Percentiles rank a stretch among this genome's conserved stretches.
Evolutionary conservation across 2,329 filamentous ascomycete genomes (phyloP).

Genomic region (Thermoascus crustaceus): DNA sequence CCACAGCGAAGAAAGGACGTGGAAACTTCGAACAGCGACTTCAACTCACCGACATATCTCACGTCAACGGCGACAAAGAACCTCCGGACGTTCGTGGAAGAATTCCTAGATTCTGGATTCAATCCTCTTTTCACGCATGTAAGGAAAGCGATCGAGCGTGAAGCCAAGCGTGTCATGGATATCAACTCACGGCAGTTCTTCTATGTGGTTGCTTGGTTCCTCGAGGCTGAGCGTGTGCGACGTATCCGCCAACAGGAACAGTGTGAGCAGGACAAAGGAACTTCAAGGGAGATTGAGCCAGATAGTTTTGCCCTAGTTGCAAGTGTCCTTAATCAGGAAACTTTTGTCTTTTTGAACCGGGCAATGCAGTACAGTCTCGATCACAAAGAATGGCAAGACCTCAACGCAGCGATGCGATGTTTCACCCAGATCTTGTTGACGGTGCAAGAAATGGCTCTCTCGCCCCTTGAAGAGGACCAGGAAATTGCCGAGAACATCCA

Average conservation of each 20-base stretch:
- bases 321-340: slow-evolving; percentile 86
- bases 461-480: slow-evolving; percentile 80
- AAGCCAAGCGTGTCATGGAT: slow-evolving; percentile 70
- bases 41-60: slow-evolving; percentile 64
- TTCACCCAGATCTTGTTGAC: slow-evolving; percentile 92
- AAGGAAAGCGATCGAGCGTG: slow-evolving; percentile 81
- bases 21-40: slow-evolving; percentile 56
- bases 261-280: slow-evolving; percentile 40
- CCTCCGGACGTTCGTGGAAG: slow-evolving; percentile 74
- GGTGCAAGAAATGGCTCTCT: slow-evolving; percentile 84
- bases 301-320: slow-evolving; percentile 83
- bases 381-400: slow-evolving; percentile 76
- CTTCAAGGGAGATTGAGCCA: slow-evolving; percentile 49
- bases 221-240: slow-evolving; percentile 72
- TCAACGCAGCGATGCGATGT: slow-evolving; percentile 83
- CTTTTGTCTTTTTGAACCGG: slow-evolving; percentile 79
- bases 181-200: slow-evolving; percentile 81
- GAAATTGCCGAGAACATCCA: slow-evolving; percentile 97
- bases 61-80: slow-evolving; percentile 66
- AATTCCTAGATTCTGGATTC: slow-evolving; percentile 91
- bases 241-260: slow-evolving; percentile 52
- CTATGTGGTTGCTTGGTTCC: slow-evolving; percentile 86
- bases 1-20: slow-evolving; percentile 53
- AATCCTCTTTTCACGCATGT: slow-evolving; percentile 83
- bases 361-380: slow-evolving; percentile 72